Conservation (phyloP, 306 rosid species). For the Sicyos edulis region DNA sequence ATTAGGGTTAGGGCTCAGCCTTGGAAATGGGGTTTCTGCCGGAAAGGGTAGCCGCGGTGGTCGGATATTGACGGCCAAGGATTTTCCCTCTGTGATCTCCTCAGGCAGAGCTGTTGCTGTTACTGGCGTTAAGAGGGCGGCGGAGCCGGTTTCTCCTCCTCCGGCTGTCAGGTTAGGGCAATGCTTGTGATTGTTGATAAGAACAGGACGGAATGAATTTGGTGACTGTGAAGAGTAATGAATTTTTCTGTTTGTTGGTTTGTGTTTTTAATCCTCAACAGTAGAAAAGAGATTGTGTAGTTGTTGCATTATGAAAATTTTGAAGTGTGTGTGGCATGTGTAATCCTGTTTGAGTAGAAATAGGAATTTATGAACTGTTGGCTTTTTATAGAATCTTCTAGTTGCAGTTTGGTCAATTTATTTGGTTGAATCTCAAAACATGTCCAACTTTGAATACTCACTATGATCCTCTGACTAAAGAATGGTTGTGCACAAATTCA, state of each 20-base stretch:
- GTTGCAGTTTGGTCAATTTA: neutral
- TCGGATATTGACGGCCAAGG: slow-evolving; percentile 58
- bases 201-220: neutral
- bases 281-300: neutral
- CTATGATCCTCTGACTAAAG: neutral
- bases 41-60: slow-evolving; percentile 34
- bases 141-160: slow-evolving; percentile 55
- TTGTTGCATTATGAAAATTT: neutral
- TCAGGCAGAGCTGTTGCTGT: slow-evolving; percentile 37
- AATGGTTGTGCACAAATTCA: neutral
- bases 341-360: neutral
- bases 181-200: neutral
- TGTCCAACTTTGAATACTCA: neutral
- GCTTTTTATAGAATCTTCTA: neutral
- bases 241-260: neutral
- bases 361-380: neutral
- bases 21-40: slow-evolving; percentile 27
- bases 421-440: neutral
- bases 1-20: slow-evolving; percentile 38
- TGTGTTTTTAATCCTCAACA: neutral
- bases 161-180: slow-evolving; percentile 40
- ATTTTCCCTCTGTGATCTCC: slow-evolving; percentile 48
- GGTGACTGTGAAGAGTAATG: neutral
- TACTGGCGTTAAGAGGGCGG: slow-evolving; percentile 60
- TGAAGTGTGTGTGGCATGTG: neutral